Conservation (phyloP, 2,329 filamentous ascomycete genomes). For the Neofusicoccum umdonicola region DNA sequence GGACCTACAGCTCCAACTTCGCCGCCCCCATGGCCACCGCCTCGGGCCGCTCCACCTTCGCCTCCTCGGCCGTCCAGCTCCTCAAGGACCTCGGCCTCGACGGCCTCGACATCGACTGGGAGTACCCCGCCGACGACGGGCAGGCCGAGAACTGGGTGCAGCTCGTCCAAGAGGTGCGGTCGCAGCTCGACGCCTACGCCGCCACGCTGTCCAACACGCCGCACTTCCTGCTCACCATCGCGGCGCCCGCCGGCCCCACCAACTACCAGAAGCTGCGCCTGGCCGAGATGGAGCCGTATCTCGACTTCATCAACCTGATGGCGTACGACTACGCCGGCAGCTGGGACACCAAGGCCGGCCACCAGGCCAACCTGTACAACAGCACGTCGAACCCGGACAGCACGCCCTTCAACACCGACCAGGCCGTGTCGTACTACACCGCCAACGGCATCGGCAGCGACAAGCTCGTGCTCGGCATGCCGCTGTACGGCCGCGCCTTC, state of each 20-base stretch:
- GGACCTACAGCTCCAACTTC: conserved; percentile 79
- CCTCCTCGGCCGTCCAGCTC: conserved; percentile 67
- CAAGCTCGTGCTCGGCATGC: conserved; percentile 89
- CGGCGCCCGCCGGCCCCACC: conserved; percentile 43
- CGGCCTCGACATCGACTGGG: conserved; percentile 50
- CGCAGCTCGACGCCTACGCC: conserved; percentile 42
- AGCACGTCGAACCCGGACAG: conserved; percentile 55
- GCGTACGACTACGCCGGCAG: conserved; percentile 65
- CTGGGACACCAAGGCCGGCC: conserved; percentile 71
- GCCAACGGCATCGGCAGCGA: conserved; percentile 56
- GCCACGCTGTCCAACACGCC: not conserved
- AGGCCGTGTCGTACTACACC: conserved; percentile 72
- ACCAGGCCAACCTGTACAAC: conserved; percentile 76
- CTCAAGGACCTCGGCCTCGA: conserved; percentile 76
- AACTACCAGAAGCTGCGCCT: conserved; percentile 46
- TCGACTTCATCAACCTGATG: conserved; percentile 54
- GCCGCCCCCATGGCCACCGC: conserved; percentile 63
- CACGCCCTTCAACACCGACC: conserved; percentile 76
- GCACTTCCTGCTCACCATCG: conserved; percentile 46
- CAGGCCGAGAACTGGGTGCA: conserved; percentile 42
- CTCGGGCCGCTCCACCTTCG: conserved; percentile 63
- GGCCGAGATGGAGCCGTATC: conserved; percentile 39
- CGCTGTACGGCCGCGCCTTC: conserved; percentile 86
- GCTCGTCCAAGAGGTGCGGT: conserved; percentile 38
- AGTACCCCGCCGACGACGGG: conserved; percentile 41